These are phyloP conservation scores for Pichia californica DNA, from an alignment of 805 yeast species.

Conservation along the genomic window DNA sequence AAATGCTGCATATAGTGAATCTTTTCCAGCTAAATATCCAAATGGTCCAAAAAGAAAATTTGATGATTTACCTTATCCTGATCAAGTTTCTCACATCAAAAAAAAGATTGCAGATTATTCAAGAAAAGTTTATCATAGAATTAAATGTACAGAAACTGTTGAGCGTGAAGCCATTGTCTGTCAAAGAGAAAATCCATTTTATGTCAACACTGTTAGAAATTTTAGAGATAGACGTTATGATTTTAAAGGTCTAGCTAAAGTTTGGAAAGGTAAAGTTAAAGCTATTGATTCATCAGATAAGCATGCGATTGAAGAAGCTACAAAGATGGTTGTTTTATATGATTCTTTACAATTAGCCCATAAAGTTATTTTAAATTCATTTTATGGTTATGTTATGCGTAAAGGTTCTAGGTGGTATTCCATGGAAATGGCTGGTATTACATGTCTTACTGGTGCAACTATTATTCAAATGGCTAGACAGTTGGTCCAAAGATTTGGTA, in stretches of 20 bases:
- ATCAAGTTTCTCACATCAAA: constrained; percentile 70
- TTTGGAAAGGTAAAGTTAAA: constrained; percentile 80
- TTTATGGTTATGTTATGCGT: constrained; percentile 98
- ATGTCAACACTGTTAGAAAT: constrained; percentile 87
- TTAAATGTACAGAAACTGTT: constrained; percentile 74
- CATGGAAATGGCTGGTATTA: constrained; percentile 99
- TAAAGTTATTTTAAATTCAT: constrained; percentile 91
- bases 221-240: constrained; percentile 96
- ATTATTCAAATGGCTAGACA: constrained; percentile 96
- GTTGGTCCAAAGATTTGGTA: constrained; percentile 84
- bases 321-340: constrained; percentile 86
- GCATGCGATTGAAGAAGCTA: constrained; percentile 76
- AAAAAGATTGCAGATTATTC: constrained; percentile 80
- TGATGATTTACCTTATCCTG: constrained; percentile 68
- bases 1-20: constrained; percentile 72
- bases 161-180: constrained; percentile 92
- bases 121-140: constrained; percentile 74
- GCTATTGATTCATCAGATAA: constrained; percentile 48
- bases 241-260: constrained; percentile 87
- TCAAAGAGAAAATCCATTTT: constrained; percentile 96
- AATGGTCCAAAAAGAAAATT: constrained; percentile 56
- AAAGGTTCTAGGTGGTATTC: constrained; percentile 99
- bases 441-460: constrained; percentile 96
- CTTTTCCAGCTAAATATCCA: constrained; percentile 57
- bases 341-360: constrained; percentile 96